Evolutionary conservation across 2,329 filamentous ascomycete species (phyloP).

Genomic region (Septoria petroselini): DNA sequence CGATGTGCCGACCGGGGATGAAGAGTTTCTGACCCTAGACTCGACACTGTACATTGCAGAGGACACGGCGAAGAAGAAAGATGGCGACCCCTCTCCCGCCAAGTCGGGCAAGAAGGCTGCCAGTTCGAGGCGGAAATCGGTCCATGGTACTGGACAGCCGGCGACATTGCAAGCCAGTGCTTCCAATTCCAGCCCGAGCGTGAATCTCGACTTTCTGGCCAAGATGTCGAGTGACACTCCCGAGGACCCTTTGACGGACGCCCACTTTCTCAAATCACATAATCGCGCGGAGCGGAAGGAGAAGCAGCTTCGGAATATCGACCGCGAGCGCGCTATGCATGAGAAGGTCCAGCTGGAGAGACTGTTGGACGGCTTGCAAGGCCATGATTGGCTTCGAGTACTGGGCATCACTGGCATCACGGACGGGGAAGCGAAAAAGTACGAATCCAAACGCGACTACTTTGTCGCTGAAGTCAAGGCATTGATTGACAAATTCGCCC

Average conservation of each 20-base stretch:
- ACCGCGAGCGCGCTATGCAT: conserved; percentile 63
- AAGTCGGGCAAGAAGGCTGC: conserved; percentile 17
- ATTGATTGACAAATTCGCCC: conserved; percentile 80
- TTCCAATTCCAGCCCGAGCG: conserved; percentile 23
- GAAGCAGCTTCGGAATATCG: conserved; percentile 66
- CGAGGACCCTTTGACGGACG: conserved; percentile 56
- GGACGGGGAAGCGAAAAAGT: conserved; percentile 79
- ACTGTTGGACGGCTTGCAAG: conserved; percentile 75
- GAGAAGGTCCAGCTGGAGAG: conserved; percentile 65
- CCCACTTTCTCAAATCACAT: conserved; percentile 57
- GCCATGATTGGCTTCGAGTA: conserved; percentile 86
- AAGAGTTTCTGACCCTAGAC: conserved; percentile 52
- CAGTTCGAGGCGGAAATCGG: conserved; percentile 13
- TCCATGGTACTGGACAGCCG: conserved; percentile 19
- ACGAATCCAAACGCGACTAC: conserved; percentile 78
- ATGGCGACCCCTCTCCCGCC: conserved; percentile 16
- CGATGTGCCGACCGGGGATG: conserved; percentile 70
- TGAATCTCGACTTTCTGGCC: conserved; percentile 28
- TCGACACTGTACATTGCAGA: conserved; percentile 34
- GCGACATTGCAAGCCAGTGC: conserved; percentile 20
- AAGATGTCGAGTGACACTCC: conserved; percentile 36
- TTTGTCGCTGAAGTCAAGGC: conserved; percentile 80
- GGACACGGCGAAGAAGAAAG: conserved; percentile 23
- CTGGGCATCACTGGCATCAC: conserved; percentile 87
- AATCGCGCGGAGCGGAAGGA: conserved; percentile 62